Evolutionary conservation across 2,329 filamentous ascomycete species (phyloP), one percentile per base, ranked within the genome.

Genomic region (Lomentospora prolificans): DNA sequence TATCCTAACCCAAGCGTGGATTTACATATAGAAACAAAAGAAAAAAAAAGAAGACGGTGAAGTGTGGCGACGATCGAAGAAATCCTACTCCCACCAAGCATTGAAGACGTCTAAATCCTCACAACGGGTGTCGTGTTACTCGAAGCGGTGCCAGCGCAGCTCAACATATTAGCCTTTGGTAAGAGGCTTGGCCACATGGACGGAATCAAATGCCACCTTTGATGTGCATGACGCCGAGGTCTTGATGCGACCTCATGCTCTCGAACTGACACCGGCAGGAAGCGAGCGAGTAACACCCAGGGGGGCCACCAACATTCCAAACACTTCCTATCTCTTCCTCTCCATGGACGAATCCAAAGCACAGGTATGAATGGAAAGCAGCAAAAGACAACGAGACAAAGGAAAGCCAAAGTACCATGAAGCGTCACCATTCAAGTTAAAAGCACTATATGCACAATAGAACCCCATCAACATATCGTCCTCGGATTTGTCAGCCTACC

Each of bases 391-490:
- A 41, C 12, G n/a, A 8, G n/a, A 14, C 44, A 50, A 50, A 50
- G 14, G 8, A 27, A 51, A 51, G n/a, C 7, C 39, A 22, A 46
- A 17, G 39, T 25, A 51, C 48, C 48, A 31, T 51, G 25, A 28
- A 52, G 30, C 27, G 36, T 52, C 50, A 25, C 50, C 50, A 52
- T 52, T 36, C 50, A 22, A 52, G 50, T 52, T 52, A 52, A 52
- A 52, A 31, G 28, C n/a, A 30, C 27, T 36, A 27, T 52, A 52
- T 36, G 30, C 50, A 52, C 28, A 52, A 52, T 39, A 33, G 36
- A 36, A 30, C 50, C 27, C 19, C 17, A 30, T 24, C 30, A n/a
- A 4, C 8, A 19, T 30, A 14, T 17, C n/a, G n/a, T 14, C 50
- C 24, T 33, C 50, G 3, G 14, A 4, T 17, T 33, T 30, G 28